Base-by-base conservation (phyloP, 768 basidiomycete species). In the Pleurotus djamor region DNA sequence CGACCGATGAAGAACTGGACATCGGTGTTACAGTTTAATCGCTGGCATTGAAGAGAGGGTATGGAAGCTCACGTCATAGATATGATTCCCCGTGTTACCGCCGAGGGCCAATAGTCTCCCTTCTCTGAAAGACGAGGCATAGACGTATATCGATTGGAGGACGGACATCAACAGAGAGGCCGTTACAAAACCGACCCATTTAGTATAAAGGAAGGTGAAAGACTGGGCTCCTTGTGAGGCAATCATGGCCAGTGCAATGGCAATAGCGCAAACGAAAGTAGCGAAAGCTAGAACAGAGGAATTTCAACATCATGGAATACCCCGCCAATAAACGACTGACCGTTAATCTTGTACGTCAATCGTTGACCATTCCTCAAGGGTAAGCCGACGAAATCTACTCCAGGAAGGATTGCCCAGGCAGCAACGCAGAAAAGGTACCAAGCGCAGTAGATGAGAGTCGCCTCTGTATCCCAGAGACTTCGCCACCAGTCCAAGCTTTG, bases 271-370 rank as follows among this genome's bases (percentile, higher is more conserved):
- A 44, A 97, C 79, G 67, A 92, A 83, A 0, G 96, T 97, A 0
- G 90, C 82, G 70, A 96, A 91, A 3, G 91, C 96, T 97, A 60
- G 38, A 28, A 38, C 47, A 45, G 52, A 41, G 49, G 56, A 57
- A 14, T 61, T 32, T 37, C 44, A 34, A n/a, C n/a, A 9, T 43
- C 9, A 60, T 34, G 55, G 35, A 7, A 44, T 32, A 35, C 10
- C 1, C 9, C 9, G 17, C 16, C 17, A 52, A 33, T 54, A 17
- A 45, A 41, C 47, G 21, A 71, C 81, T 65, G 67, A 94, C 95
- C 96, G 76, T 98, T 98, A 61, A 96, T 92, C 76, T 92, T 97
- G 80, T 98, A 98, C 59, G 79, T 73, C 69, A 90, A 87, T 67
- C 80, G 87, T 56, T 76, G 79, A 0, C 95, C 96, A 43, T 86